Evolutionary conservation across 129 eudicot genomes (phyloP).

Genomic region (Rutidosis leptorrhynchoides): DNA sequence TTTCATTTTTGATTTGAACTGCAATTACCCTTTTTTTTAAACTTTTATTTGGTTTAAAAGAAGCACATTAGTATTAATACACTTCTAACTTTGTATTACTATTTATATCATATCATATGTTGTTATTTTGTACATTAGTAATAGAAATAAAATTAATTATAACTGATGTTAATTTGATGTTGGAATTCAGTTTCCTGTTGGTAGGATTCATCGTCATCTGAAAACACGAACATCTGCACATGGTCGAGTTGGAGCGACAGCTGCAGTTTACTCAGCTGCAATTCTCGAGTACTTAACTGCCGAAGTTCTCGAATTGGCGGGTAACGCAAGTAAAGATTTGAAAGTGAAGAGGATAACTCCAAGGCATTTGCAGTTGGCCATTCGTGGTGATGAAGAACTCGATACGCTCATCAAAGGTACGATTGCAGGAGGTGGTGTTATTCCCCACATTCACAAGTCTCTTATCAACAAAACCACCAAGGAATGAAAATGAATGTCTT

Average conservation of each 20-base stretch:
- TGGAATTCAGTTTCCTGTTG: constrained; percentile 64
- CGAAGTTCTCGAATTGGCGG: constrained; percentile 78
- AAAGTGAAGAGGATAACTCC: constrained; percentile 90
- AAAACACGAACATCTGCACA: constrained; percentile 70
- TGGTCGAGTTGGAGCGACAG: constrained; percentile 85
- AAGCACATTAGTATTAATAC: too few species aligned
- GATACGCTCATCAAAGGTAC: constrained; percentile 88
- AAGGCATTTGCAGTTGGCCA: constrained; percentile 75
- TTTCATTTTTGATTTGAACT: too few species aligned
- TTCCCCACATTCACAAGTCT: constrained; percentile 95
- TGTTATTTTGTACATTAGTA: not conserved
- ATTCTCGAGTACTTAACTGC: constrained; percentile 83
- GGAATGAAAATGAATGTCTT: constrained; percentile 45
- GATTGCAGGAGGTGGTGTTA: constrained; percentile 95
- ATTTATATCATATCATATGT: not conserved
- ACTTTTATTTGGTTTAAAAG: too few species aligned
- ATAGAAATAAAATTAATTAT: not conserved
- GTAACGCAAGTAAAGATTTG: constrained; percentile 85
- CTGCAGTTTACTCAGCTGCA: constrained; percentile 87
- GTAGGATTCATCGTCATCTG: constrained; percentile 76
- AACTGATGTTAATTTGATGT: not conserved
- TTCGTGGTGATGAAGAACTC: constrained; percentile 88
- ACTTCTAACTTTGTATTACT: not conserved
- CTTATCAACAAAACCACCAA: constrained; percentile 84
- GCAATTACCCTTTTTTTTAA: too few species aligned